Evolutionary conservation across 768 basidiomycete genomes (phyloP).

Genomic region (Chalciporus pseudorubinellus): DNA sequence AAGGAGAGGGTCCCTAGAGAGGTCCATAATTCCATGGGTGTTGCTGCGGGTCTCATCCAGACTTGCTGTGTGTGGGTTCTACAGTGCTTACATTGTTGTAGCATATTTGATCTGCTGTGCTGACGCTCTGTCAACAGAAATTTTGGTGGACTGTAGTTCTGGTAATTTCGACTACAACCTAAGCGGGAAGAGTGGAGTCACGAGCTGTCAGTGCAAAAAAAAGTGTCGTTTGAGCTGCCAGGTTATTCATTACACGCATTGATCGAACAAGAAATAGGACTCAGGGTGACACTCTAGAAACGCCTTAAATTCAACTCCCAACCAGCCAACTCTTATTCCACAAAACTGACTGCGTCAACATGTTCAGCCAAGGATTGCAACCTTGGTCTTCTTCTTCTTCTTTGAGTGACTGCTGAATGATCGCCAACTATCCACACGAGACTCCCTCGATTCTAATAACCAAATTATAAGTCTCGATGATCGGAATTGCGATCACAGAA

Average conservation of each 20-base stretch:
- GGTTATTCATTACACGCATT: constrained; percentile 9
- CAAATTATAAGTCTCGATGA: background rate
- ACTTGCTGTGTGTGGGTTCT: no score
- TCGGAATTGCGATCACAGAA: background rate
- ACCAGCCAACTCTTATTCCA: background rate
- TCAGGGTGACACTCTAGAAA: constrained; percentile 14
- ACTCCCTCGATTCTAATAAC: constrained; percentile 62
- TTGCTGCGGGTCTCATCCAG: no score
- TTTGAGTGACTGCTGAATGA: constrained; percentile 61
- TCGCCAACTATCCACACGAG: constrained; percentile 85
- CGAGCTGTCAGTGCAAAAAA: background rate
- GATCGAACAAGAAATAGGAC: constrained; percentile 4
- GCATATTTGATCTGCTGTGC: no score
- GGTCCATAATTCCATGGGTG: no score
- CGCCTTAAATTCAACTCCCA: background rate
- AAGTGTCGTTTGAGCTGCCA: background rate
- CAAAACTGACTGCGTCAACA: background rate
- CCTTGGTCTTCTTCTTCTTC: constrained; percentile 84
- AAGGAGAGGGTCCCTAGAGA: no score
- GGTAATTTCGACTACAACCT: background rate
- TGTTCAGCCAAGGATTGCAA: constrained; percentile 60
- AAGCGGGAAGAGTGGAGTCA: no score
- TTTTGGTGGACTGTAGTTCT: background rate
- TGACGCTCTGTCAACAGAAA: no score
- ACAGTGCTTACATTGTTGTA: no score